A percentile compares a stretch with the other conserved stretches of the same genome.
These are phyloP conservation scores for Groenewaldozyma auringiensis DNA, from an alignment of 1,139 yeast genomes.

Conservation along the genomic window DNA sequence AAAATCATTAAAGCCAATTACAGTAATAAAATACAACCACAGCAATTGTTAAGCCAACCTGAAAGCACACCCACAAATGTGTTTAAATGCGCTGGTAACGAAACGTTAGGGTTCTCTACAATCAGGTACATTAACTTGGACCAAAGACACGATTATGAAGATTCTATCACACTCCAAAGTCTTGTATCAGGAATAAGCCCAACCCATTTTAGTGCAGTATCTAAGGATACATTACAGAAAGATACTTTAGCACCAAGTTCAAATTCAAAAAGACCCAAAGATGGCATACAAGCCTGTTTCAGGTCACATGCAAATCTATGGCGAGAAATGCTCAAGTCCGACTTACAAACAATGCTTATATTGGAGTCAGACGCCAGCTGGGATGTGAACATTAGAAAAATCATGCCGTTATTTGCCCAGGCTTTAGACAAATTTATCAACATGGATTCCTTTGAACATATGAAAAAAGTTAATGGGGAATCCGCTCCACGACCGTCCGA, in stretches of 20 bases:
- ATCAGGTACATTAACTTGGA: slow-evolving; percentile 15
- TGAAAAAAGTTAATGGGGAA: neutral
- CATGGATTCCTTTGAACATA: neutral
- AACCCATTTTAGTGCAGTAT: slow-evolving; percentile 11
- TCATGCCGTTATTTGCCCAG: slow-evolving; percentile 9
- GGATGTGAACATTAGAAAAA: slow-evolving; percentile 13
- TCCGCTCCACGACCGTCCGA: neutral
- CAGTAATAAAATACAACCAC: too few relatives aligned
- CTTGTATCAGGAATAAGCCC: slow-evolving; percentile 10
- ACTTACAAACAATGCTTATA: slow-evolving; percentile 11
- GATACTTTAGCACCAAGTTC: slow-evolving; percentile 5
- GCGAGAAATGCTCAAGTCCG: slow-evolving; percentile 12
- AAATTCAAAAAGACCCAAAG: neutral
- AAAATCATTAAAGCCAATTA: too few relatives aligned
- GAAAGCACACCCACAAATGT: too few relatives aligned
- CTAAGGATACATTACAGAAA: slow-evolving; percentile 4
- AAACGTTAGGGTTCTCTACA: slow-evolving; percentile 17
- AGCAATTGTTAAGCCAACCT: too few relatives aligned
- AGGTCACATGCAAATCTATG: slow-evolving; percentile 16
- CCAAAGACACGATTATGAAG: slow-evolving; percentile 13
- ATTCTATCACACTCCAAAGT: slow-evolving; percentile 14
- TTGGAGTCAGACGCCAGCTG: slow-evolving; percentile 16
- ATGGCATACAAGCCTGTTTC: slow-evolving; percentile 10
- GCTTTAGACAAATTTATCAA: slow-evolving; percentile 11
- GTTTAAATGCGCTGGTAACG: slow-evolving; percentile 12